phyloP scores from a whole-genome alignment of 2,329 filamentous ascomycete species.

The Fusarium xylarioides region DNA sequence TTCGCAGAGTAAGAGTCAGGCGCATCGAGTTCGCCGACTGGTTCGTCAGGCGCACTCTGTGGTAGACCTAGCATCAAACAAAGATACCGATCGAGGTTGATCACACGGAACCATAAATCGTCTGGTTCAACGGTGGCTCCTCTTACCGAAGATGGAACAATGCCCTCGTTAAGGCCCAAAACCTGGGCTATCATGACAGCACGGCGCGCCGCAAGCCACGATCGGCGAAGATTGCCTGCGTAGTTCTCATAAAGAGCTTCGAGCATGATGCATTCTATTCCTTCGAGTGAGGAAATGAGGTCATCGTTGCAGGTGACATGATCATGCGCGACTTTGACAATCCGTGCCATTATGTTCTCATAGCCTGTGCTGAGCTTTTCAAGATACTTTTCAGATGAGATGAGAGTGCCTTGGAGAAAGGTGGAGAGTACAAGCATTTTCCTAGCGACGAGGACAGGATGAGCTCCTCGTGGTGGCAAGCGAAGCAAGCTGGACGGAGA shows the following conservation, averaged over 20 bases:
- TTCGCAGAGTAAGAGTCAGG: constrained; percentile 47
- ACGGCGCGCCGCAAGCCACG: constrained; percentile 57
- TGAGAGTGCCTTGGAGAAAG: constrained; percentile 47
- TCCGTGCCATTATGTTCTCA: constrained; percentile 34
- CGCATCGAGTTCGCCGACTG: constrained; percentile 44
- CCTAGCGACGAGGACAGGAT: constrained; percentile 55
- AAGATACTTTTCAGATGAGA: background rate
- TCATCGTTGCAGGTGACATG: constrained; percentile 58
- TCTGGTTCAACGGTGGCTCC: constrained; percentile 42
- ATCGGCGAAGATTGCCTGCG: constrained; percentile 54
- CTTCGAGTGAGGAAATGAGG: constrained; percentile 55
- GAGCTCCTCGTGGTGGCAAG: constrained; percentile 34
- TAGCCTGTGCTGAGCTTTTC: constrained; percentile 23
- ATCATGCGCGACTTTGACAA: constrained; percentile 44
- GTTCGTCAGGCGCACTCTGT: constrained; percentile 51
- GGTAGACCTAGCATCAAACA: constrained; percentile 58
- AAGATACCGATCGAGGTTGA: constrained; percentile 57
- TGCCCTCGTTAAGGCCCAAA: constrained; percentile 47
- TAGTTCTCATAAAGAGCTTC: constrained; percentile 58
- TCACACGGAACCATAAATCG: constrained; percentile 57
- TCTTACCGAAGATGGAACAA: constrained; percentile 14
- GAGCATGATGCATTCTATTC: constrained; percentile 60
- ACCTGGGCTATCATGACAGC: constrained; percentile 57
- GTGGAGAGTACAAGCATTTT: constrained; percentile 51
- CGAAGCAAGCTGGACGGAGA: constrained; percentile 46